phyloP scores from a whole-genome alignment of 2,329 filamentous ascomycete genomes.

The Fusarium luffae region DNA sequence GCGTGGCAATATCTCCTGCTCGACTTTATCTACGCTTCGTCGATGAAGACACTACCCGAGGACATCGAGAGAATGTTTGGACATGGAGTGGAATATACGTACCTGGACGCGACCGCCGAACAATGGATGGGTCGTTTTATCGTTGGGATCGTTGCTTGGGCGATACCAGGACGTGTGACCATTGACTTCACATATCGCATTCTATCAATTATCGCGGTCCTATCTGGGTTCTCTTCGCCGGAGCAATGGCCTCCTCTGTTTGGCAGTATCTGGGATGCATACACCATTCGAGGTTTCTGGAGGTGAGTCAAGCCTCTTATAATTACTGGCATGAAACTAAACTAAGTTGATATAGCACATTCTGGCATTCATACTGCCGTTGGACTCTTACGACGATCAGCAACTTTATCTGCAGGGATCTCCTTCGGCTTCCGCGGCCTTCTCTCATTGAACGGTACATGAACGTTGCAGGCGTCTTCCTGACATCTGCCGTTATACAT shows the following conservation, averaged over 20 bases:
- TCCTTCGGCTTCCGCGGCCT: neutral
- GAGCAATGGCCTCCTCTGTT: neutral
- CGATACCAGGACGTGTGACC: neutral
- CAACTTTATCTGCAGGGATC: neutral
- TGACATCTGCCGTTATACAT: neutral
- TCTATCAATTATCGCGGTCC: neutral
- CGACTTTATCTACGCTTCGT: neutral
- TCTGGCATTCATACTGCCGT: neutral
- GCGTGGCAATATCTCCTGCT: neutral
- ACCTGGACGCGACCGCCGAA: neutral
- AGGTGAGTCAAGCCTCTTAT: neutral
- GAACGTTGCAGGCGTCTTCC: neutral
- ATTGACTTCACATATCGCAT: neutral
- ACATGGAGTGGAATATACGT: neutral
- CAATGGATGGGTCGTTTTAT: neutral
- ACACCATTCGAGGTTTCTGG: neutral
- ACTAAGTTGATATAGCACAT: neutral
- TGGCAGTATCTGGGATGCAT: neutral
- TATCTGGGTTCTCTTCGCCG: neutral
- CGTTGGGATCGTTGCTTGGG: neutral
- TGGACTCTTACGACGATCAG: neutral
- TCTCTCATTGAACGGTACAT: neutral
- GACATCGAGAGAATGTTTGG: neutral
- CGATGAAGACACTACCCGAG: neutral
- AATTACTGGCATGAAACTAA: accelerated